These are phyloP conservation scores for Termitomyces sp. DNA, from an alignment of 768 basidiomycete genomes.

Conservation along the genomic window DNA sequence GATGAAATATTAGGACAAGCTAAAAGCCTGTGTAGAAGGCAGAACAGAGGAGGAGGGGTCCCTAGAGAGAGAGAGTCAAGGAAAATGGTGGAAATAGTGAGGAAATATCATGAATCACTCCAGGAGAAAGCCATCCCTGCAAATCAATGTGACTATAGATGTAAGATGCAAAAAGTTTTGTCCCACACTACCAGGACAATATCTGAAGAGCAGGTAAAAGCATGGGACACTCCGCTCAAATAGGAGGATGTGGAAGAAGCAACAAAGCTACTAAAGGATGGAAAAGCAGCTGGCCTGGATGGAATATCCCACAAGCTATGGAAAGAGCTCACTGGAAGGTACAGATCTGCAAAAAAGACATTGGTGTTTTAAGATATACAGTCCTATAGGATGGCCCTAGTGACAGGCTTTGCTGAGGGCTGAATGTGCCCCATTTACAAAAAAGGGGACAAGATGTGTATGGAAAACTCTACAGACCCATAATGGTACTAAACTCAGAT, in stretches of 20 bases:
- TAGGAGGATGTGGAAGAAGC: constrained; percentile 6
- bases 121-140: background rate
- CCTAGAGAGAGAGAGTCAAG: background rate
- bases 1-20: no score
- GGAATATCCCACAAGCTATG: constrained; percentile 20
- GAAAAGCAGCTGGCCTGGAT: constrained; percentile 16
- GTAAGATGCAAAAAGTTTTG: background rate
- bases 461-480: constrained; percentile 32
- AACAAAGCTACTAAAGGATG: constrained; percentile 2
- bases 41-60: constrained; percentile 12
- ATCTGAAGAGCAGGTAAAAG: background rate
- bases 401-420: constrained; percentile 19
- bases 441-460: constrained; percentile 15
- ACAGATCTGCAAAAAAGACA: background rate
- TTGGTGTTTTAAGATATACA: constrained; percentile 25
- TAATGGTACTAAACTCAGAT: constrained; percentile 15
- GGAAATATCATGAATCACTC: constrained; percentile 3
- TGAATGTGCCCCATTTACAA: no score
- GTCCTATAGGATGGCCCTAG: constrained; percentile 9
- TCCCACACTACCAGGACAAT: background rate
- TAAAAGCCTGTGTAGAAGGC: background rate
- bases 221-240: background rate
- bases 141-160: background rate
- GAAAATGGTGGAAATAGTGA: constrained; percentile 6
- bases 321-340: constrained; percentile 11